Evolutionary conservation across 345 rosid species (phyloP), one percentile per base, ranked within the genome.

Genomic region (Abelmoschus esculentus): DNA sequence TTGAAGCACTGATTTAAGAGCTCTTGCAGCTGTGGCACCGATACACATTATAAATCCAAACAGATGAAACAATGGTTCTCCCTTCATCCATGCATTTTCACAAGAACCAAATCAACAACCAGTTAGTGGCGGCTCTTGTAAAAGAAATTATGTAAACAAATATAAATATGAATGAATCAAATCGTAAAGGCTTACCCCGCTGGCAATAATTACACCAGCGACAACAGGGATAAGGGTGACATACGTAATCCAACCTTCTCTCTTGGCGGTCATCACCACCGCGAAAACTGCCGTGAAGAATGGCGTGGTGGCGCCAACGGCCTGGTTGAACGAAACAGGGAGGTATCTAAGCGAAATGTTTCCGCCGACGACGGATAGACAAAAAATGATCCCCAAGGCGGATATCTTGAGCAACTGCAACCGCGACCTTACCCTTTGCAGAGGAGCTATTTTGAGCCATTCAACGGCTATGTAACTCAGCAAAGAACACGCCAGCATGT

Each of bases 401-500:
- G 81, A 81, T 13, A 80, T 83, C 76, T 80, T 83, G 28, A 78
- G 14, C 29, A 83, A 61, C 73, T 80, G 86, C 67, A 28, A 28
- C 31, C n/a, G 70, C 26, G 83, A 81, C 72, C 58, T 75, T 3
- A 81, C 29, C 6, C 55, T 34, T 59, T 83, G 86, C 7, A 73
- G 38, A 3, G 86, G 81, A 34, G 74, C 76, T 55, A 81, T 38
- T 74, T 81, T 78, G 26, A 83, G 76, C 83, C 89, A 83, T 2
- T 81, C 85, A 46, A 86, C 74, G 12, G 89, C 87, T 1, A 80
- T 57, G 80, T 85, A 88, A 80, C 93, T 88, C 6, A 82, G 72
- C 64, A 81, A 54, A 8, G 85, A 83, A 73, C 96, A 90, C 0
- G 91, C 91, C 22, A 86, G 74, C 93, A 86, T 85, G 78, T 88